A percentile compares a stretch with the other conserved stretches of the same genome.
These are phyloP conservation scores for Corylus americana DNA, from an alignment of 306 rosid genomes.

Conservation along the genomic window DNA sequence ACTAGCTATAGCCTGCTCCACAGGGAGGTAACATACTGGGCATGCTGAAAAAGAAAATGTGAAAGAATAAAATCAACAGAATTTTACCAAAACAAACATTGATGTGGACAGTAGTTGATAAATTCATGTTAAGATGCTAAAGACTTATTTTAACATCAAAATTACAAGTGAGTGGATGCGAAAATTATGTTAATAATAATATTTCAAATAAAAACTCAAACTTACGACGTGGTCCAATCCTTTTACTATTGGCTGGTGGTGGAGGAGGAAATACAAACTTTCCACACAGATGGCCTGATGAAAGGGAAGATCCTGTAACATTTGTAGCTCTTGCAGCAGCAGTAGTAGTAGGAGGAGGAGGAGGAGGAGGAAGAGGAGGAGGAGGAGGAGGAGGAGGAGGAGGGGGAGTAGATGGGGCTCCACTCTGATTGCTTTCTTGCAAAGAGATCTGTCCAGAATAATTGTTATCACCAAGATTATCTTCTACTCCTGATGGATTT, in stretches of 20 bases:
- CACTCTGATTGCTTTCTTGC: slow-evolving; percentile 27
- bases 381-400: slow-evolving; percentile 21
- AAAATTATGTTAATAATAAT: slow-evolving; percentile 18
- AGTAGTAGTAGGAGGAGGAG: slow-evolving; percentile 26
- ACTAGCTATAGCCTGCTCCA: slow-evolving; percentile 77
- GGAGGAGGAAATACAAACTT: slow-evolving; percentile 87
- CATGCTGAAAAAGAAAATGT: slow-evolving; percentile 68
- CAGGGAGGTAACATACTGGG: slow-evolving; percentile 88
- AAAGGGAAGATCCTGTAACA: slow-evolving; percentile 39
- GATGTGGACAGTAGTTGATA: slow-evolving; percentile 3
- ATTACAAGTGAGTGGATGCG: slow-evolving; percentile 11
- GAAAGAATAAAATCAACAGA: slow-evolving; percentile 33
- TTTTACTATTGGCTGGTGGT: slow-evolving; percentile 66
- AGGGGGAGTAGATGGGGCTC: slow-evolving; percentile 20
- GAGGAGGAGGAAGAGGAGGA: slow-evolving; percentile 21
- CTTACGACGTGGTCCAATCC: slow-evolving; percentile 95
- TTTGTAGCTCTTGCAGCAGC: slow-evolving; percentile 1
- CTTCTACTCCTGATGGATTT: slow-evolving; percentile 34
- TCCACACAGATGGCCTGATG: slow-evolving; percentile 49
- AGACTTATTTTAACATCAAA: slow-evolving; percentile 10
- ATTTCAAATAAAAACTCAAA: slow-evolving; percentile 10
- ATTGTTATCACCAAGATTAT: slow-evolving; percentile 36
- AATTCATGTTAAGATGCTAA: slow-evolving; percentile 19
- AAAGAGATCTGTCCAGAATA: slow-evolving; percentile 34
- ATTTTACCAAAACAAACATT: slow-evolving; percentile 17